Evolutionary conservation across 805 yeast genomes (phyloP), one percentile per base, ranked within the genome.

Genomic region (Teunomyces lycoperdinae): DNA sequence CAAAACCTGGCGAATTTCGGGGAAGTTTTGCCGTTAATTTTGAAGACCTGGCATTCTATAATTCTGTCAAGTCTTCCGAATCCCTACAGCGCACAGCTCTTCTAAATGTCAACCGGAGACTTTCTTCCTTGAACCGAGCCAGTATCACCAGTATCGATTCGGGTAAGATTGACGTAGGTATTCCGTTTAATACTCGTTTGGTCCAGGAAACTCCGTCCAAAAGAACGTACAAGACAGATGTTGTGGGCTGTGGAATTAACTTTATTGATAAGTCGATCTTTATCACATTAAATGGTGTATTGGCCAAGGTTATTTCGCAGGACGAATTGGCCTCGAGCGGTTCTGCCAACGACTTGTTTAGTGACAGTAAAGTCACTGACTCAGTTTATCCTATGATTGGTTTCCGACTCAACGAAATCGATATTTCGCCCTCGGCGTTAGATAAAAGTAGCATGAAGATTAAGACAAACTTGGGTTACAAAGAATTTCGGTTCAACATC

Each of bases 171-270:
- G 71, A 69, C 42, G 56, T 72, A 8, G 75, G 70, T 9, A 62
- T 71, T 1, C 64, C 72, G 2, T 64, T 73, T 48, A 57, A 60
- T 20, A 68, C 73, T 4, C 54, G 58, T 32, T 45, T 54, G 28
- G 38, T 40, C n/a, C 50, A 46, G 5, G 60, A 57, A 14, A 61
- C 69, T 3, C 64, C 71, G 11, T 69, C 68, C 38, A 68, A 64
- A 20, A 74, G 68, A 44, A 73, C 73, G 1, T 73, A 76, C 35
- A 66, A 61, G 28, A 58, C 66, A 17, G 96, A 89, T 63, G 71
- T 79, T 2, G 76, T 91, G 52, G 97, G 97, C 0, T 85, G 91
- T 64, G 97, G 97, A 4, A 76, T 89, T 20, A 85, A 90, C 67
- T 85, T 80, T 56, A 70, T 77, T 11, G 79, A 78, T 35, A 76